Evolutionary conservation across 2,329 filamentous ascomycete genomes (phyloP).

Genomic region (Aspergillus luchuensis): DNA sequence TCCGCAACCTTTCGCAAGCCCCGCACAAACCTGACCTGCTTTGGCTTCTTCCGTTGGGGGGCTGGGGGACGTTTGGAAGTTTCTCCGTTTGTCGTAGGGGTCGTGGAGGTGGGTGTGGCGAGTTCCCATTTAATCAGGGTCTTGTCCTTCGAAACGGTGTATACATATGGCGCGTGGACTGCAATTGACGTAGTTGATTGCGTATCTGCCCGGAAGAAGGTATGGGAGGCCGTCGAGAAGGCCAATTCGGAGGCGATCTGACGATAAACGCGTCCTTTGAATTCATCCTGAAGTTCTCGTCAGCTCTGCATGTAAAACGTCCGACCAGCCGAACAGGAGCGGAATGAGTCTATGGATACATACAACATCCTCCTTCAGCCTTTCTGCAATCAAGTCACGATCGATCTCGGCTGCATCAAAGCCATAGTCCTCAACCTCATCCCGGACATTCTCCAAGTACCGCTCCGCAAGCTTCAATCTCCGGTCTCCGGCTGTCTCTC

Average conservation of each 20-base stretch:
- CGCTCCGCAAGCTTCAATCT: conserved; percentile 84
- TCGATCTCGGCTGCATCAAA: conserved; percentile 96
- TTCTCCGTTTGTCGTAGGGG: conserved; percentile 56
- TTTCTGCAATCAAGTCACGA: conserved; percentile 84
- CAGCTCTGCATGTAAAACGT: conserved; percentile 12
- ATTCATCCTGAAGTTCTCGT: conserved; percentile 62
- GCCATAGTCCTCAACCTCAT: conserved; percentile 78
- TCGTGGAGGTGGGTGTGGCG: conserved; percentile 49
- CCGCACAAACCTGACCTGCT: conserved; percentile 52
- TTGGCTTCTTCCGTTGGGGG: conserved; percentile 47
- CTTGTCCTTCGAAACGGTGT: conserved; percentile 85
- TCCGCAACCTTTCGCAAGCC: conserved; percentile 46
- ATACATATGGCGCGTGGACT: conserved; percentile 75
- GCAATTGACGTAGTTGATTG: conserved; percentile 78
- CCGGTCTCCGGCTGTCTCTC: conserved; percentile 87
- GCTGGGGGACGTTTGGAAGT: conserved; percentile 61
- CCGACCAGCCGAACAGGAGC: background rate
- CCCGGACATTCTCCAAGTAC: conserved; percentile 86
- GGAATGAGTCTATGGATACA: conserved; percentile 23
- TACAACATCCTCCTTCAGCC: conserved; percentile 84
- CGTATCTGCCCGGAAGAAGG: conserved; percentile 76
- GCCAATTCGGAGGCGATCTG: conserved; percentile 73
- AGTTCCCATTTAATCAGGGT: conserved; percentile 88
- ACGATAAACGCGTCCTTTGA: conserved; percentile 85
- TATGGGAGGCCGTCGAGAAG: conserved; percentile 67